Evolutionary conservation across 129 eudicot species (phyloP), one percentile per base, ranked within the genome.

Genomic region (Lactuca saligna): DNA sequence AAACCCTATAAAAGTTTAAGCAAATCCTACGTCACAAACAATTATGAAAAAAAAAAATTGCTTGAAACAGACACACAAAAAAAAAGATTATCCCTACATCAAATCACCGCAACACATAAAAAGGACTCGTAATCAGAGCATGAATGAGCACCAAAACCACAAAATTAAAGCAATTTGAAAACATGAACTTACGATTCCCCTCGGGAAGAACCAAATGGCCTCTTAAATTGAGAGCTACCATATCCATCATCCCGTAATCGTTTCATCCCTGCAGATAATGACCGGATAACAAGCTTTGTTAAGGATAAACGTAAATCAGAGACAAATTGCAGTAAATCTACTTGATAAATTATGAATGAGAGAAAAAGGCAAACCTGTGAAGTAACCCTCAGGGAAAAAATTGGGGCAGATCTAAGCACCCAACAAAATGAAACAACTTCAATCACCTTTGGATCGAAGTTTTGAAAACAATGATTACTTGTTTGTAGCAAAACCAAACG

Each of bases 181-280:
- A 54, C 25, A 8, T 56, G 0, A 83, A 60, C 99, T 79, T 70
- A 94, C 98, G 96, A 82, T 84, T 92, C 98, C 54, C 81, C 95
- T 5, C 96, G 87, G 71, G 96, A 82, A 68, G 96, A 73, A 68
- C 79, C 96, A 73, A 86, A 92, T 44, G 91, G 96, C 63, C 96
- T 81, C 77, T 88, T 92, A 65, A 86, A 82, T 79, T 84, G 96
- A 70, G 91, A 81, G 79, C 73, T 88, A 15, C 65, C 73, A 66
- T 73, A 83, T 17, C 38, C 86, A 78, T 91, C 98, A 65, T 88
- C 96, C 10, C 96, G 81, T 63, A 84, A 61, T 50, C 98, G 83
- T 87, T 92, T 92, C 96, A 92, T 88, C 75, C 75, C 96, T 91
- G 66, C 61, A 41, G 63, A 68, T 25, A 71, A 49, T 1, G 15